A percentile compares a stretch with the other conserved stretches of the same genome.
Evolutionary conservation across 306 rosid genomes (phyloP).

Genomic region (Astragalus glycyphyllos): DNA sequence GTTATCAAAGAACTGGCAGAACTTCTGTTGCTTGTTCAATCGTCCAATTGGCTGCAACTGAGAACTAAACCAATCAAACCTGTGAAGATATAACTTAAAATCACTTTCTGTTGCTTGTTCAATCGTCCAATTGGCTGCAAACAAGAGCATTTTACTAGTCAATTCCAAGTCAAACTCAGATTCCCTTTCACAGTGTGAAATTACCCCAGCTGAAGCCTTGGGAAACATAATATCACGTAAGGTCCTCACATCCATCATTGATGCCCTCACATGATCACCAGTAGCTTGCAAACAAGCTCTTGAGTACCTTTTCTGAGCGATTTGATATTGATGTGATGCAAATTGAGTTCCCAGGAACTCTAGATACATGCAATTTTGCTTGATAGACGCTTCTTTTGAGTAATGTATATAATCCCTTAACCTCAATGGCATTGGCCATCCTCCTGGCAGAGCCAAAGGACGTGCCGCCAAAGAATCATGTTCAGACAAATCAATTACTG

Average conservation of each 20-base stretch:
- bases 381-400: slow-evolving; percentile 68
- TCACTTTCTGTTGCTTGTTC: slow-evolving; percentile 82
- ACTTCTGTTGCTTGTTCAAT: too few relatives aligned
- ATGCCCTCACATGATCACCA: slow-evolving; percentile 34
- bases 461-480: slow-evolving; percentile 41
- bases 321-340: slow-evolving; percentile 58
- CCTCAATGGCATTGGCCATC: slow-evolving; percentile 77
- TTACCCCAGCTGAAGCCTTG: slow-evolving; percentile 42
- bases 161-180: slow-evolving; percentile 47
- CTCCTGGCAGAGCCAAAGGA: slow-evolving; percentile 77
- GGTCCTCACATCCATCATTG: slow-evolving; percentile 51
- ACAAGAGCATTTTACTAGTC: slow-evolving; percentile 60
- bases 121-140: slow-evolving; percentile 86
- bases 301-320: slow-evolving; percentile 43
- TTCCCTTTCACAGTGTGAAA: slow-evolving; percentile 34
- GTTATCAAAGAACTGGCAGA: slow-evolving; percentile 56
- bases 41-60: slow-evolving; percentile 63
- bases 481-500: slow-evolving; percentile 41
- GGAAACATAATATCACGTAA: slow-evolving; percentile 58
- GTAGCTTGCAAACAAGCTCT: slow-evolving; percentile 30
- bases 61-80: slow-evolving; percentile 70
- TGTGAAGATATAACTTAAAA: slow-evolving; percentile 63
- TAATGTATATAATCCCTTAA: slow-evolving; percentile 63
- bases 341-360: slow-evolving; percentile 67
- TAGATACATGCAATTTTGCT: slow-evolving; percentile 78